A percentile compares a stretch with the other conserved stretches of the same genome.
Conservation (phyloP, 192 early-diverging fungal genomes). For the Chytriomyces confervae region DNA sequence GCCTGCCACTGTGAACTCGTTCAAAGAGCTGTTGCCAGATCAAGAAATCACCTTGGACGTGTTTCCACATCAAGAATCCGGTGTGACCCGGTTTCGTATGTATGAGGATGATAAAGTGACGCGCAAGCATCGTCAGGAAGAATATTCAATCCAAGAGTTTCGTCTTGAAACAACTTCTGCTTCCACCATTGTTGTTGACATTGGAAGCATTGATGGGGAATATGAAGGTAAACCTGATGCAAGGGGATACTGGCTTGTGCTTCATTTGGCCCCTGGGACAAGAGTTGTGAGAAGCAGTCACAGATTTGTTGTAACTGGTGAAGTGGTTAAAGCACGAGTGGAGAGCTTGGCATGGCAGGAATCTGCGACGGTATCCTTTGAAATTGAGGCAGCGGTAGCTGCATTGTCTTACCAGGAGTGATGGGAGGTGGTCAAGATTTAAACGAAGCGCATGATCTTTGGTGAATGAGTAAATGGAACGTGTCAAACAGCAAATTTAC, state of each 20-base stretch:
- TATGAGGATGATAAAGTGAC: slow-evolving; percentile 22
- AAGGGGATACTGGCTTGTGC: slow-evolving; percentile 1
- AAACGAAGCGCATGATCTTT: no score
- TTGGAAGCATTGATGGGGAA: neutral
- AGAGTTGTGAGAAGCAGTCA: no score
- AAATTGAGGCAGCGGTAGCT: no score
- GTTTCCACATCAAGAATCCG: neutral
- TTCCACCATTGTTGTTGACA: neutral
- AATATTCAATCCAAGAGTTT: slow-evolving; percentile 9
- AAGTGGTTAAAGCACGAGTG: no score
- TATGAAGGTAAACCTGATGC: slow-evolving; percentile 3
- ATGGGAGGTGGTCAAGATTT: no score
- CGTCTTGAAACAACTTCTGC: neutral
- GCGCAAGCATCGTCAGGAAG: neutral
- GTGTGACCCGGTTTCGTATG: neutral
- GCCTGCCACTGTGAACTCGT: slow-evolving; percentile 3
- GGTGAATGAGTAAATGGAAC: no score
- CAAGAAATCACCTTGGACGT: slow-evolving; percentile 3
- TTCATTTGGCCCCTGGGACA: neutral
- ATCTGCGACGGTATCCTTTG: no score
- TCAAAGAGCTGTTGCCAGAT: neutral
- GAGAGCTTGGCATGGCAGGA: no score
- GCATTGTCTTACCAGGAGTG: no score
- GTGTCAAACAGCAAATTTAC: no score
- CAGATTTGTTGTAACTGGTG: no score